A percentile compares a stretch with the other conserved stretches of the same genome.
phyloP scores from a whole-genome alignment of 2,329 filamentous ascomycete species.

The Hypocreales sp. region DNA sequence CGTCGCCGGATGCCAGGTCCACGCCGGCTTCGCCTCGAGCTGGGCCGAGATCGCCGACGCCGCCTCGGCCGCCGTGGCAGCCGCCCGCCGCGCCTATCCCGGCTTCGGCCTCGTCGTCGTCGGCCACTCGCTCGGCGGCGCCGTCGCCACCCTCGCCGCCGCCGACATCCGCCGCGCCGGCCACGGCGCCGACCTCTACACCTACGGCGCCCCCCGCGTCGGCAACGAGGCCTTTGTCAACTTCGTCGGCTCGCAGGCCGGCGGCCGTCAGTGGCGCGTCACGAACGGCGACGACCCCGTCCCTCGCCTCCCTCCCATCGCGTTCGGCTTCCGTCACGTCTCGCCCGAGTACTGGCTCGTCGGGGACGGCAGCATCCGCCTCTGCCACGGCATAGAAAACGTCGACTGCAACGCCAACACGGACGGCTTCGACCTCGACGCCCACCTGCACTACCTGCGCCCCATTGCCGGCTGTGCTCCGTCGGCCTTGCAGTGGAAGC shows the following conservation, averaged over 20 bases:
- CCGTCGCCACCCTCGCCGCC: constrained; percentile 44
- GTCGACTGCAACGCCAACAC: constrained; percentile 34
- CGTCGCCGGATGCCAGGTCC: constrained; percentile 29
- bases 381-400: constrained; percentile 33
- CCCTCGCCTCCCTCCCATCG: constrained; percentile 46
- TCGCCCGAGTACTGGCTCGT: constrained; percentile 54
- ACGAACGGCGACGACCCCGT: constrained; percentile 55
- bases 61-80: constrained; percentile 26
- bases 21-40: constrained; percentile 42
- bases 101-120: constrained; percentile 39
- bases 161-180: constrained; percentile 36
- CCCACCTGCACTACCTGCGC: constrained; percentile 35
- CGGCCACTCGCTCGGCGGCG: constrained; percentile 55
- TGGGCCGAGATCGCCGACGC: constrained; percentile 36
- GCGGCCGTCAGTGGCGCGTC: constrained; percentile 39
- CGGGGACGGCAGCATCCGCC: constrained; percentile 19
- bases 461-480: constrained; percentile 23
- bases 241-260: constrained; percentile 36
- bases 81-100: constrained; percentile 30
- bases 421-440: constrained; percentile 23
- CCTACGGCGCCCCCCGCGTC: constrained; percentile 50
- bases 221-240: constrained; percentile 39
- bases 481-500: constrained; percentile 10
- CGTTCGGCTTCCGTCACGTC: constrained; percentile 49
- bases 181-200: constrained; percentile 38